These are phyloP conservation scores for Suhomyces vadensis DNA, from an alignment of 805 yeast species.

Conservation along the genomic window DNA sequence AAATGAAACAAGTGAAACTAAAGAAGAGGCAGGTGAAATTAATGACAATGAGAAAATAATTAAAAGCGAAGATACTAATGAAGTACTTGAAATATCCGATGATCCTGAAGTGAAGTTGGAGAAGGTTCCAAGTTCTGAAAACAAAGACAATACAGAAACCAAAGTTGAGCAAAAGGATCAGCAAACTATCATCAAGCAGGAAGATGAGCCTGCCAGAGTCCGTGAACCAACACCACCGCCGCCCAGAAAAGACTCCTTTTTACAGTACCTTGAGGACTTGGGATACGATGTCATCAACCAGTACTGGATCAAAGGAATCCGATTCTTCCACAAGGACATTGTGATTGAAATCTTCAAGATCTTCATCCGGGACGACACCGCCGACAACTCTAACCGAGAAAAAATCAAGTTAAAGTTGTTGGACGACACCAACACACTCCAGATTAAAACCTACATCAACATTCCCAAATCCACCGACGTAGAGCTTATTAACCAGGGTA, in stretches of 20 bases:
- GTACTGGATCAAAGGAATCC: conserved; percentile 60
- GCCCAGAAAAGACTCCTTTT: conserved; percentile 34
- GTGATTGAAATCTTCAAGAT: conserved; percentile 60
- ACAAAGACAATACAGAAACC: neutral
- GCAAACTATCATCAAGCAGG: neutral
- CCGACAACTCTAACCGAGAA: conserved; percentile 16
- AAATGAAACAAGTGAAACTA: neutral
- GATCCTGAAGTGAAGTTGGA: neutral
- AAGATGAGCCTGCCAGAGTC: neutral
- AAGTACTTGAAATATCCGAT: neutral
- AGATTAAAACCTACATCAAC: conserved; percentile 68
- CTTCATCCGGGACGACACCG: conserved; percentile 37
- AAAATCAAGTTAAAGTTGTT: conserved; percentile 37
- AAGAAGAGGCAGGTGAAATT: neutral
- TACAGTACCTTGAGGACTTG: conserved; percentile 54
- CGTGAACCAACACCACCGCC: neutral
- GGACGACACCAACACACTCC: conserved; percentile 57
- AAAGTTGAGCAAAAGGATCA: neutral
- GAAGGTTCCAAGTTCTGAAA: neutral
- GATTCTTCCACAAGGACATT: conserved; percentile 61
- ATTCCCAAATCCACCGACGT: conserved; percentile 74
- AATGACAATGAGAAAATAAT: neutral
- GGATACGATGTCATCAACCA: conserved; percentile 70
- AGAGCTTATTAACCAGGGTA: conserved; percentile 65
- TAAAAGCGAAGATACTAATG: neutral